A percentile compares a stretch with the other conserved stretches of the same genome.
Conservation (phyloP, 2,329 filamentous ascomycete genomes). For the Sarocladiaceae sp. region DNA sequence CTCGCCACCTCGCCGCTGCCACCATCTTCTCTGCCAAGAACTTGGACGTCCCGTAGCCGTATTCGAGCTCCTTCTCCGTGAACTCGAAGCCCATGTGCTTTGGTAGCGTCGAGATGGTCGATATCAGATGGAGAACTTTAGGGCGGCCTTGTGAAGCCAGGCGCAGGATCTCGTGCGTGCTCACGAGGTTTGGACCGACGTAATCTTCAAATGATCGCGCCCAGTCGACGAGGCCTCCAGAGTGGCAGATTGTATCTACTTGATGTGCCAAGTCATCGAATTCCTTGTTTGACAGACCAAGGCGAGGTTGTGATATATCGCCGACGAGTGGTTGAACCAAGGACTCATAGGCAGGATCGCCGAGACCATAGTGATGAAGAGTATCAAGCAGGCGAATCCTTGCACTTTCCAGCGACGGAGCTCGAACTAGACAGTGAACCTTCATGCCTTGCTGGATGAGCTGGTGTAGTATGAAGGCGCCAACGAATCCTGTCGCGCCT, state of each 20-base stretch:
- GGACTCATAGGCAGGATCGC: constrained; percentile 3
- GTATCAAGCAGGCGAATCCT: constrained; percentile 7
- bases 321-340: constrained; percentile 12
- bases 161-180: constrained; percentile 13
- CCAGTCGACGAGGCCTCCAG: constrained; percentile 14
- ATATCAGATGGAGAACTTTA: constrained; percentile 13
- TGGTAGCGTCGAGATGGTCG: constrained; percentile 13
- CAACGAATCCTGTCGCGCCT: constrained; percentile 13
- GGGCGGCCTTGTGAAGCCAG: constrained; percentile 11
- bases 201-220: constrained; percentile 14
- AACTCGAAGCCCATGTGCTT: constrained; percentile 12
- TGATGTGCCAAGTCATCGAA: constrained; percentile 9
- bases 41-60: constrained; percentile 15
- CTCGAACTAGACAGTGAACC: constrained; percentile 11
- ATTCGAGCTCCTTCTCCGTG: constrained; percentile 10
- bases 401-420: constrained; percentile 1
- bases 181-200: constrained; percentile 14
- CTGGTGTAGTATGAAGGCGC: constrained; percentile 13
- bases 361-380: constrained; percentile 11
- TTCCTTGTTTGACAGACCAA: constrained; percentile 5
- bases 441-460: constrained; percentile 13
- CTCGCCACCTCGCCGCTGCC: constrained; percentile 15
- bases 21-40: constrained; percentile 13
- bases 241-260: constrained; percentile 14
- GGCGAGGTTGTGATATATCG: constrained; percentile 11